Evolutionary conservation across 495 filamentous ascomycete genomes (phyloP), one percentile per base, ranked within the genome.

Genomic region (Hypoxylon fragiforme): DNA sequence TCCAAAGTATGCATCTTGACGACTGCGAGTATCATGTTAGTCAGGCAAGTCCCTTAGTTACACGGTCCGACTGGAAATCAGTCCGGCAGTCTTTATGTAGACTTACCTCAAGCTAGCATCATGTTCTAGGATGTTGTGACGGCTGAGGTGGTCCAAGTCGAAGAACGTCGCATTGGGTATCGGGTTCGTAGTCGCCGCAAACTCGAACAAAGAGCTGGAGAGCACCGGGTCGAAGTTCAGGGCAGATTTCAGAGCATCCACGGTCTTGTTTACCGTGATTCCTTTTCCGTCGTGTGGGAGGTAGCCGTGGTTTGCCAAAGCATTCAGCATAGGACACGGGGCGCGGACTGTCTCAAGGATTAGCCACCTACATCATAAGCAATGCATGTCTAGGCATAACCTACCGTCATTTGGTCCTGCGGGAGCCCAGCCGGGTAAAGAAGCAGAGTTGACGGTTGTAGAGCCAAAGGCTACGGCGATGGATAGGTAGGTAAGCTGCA

Each of bases 101-200:
- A 66, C 62, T 24, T 42, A 78, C 77, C 75, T 79, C 22, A 81
- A 50, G 47, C 76, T 79, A 4, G 65, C 77, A 58, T 81, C 79
- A 39, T 81, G 77, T 45, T 82, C 79, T 2, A 81, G 60, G 26
- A 79, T 54, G 37, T 79, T 73, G 46, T 79, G 75, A 12, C 68
- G 61, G 49, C 71, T 61, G 13, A 82, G 73, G 15, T 77, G 57
- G 54, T 79, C 62, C 20, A 83, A 67, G 5, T 71, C 68, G 58
- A 81, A 80, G 8, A 42, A 70, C 7, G 76, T 81, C 1, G 78
- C 70, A 56, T 81, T 83, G 1, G 71, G 67, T 38, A 68, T 57
- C 0, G 78, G 77, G 57, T 79, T 81, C 3, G 75, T 73, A 18
- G 68, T 64, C 1, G 72, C 40, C 20, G 73, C 81, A 20, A 70